Conservation (phyloP, 768 basidiomycete species). For the Vishniacozyma victoriae region DNA sequence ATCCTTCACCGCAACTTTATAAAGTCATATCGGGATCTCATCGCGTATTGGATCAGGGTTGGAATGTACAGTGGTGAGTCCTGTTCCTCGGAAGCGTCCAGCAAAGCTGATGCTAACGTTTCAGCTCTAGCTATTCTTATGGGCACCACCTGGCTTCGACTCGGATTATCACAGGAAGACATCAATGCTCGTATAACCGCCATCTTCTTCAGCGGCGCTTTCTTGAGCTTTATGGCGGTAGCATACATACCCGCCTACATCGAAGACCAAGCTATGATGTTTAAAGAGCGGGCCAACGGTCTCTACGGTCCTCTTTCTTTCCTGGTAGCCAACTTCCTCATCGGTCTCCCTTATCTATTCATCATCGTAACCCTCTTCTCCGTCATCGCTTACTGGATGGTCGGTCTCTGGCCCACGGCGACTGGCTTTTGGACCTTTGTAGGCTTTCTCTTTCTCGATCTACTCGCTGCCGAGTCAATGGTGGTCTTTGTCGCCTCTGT, state of each 20-base stretch:
- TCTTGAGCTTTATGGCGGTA: conserved; percentile 6
- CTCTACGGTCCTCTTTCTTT: conserved; percentile 2
- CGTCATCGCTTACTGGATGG: conserved; percentile 5
- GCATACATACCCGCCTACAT: conserved; percentile 6
- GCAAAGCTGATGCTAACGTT: too few species aligned
- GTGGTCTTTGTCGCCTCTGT: conserved; percentile 4
- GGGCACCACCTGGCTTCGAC: conserved; percentile 2
- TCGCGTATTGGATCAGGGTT: too few species aligned
- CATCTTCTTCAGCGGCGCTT: conserved; percentile 5
- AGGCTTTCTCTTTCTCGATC: conserved; percentile 4
- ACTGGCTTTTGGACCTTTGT: conserved; percentile 4
- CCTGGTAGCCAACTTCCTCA: conserved; percentile 5
- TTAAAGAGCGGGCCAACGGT: conserved; percentile 6
- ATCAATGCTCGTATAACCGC: conserved; percentile 3
- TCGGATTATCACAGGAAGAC: background rate
- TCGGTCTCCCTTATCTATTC: conserved; percentile 4
- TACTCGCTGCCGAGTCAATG: conserved; percentile 3
- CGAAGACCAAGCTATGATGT: conserved; percentile 3
- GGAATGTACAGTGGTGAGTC: too few species aligned
- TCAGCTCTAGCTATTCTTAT: too few species aligned
- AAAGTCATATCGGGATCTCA: too few species aligned
- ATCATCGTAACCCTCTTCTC: conserved; percentile 4
- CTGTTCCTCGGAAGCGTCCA: too few species aligned
- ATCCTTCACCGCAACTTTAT: too few species aligned
- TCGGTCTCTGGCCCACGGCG: background rate